Base-by-base conservation (phyloP, 2,329 filamentous ascomycete genomes). In the Xylariaceae sp. region DNA sequence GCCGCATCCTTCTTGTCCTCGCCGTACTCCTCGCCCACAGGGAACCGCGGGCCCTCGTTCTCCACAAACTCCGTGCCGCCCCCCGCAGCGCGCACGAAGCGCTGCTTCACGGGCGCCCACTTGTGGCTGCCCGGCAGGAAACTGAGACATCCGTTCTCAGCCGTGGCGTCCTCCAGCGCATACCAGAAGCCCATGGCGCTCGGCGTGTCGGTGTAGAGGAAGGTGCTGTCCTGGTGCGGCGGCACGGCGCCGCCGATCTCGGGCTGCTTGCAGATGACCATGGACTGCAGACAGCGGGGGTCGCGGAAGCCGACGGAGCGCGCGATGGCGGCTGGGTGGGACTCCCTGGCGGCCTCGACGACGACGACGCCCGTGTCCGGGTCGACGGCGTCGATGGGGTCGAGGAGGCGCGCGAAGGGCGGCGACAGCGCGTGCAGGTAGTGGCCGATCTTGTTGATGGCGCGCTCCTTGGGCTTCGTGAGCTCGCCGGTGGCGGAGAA, bases 221-320 rank as follows among this genome's bases (percentile, higher is more conserved):
- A 99, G 0, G 91, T 92, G 65, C 85, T 90, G 74, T 97, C 93
- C 76, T 96, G 92, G 73, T 99, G 94, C 18, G 91, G 85, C 0
- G 89, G 91, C 49, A 97, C 94, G 1, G 89, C 89, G 18, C 90
- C 93, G 34, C 94, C 94, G 56, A 97, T 97, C 75, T 95, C 90
- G 18, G 94, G 92, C 76, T 97, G 93, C 75, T 99, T 99, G 83
- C 92, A 97, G 68, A 99, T 97, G 34, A 97, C 82, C 94, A 99
- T 99, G 73, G 89, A 94, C 79, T 99, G 94, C 55, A 99, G 79
- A 61, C 82, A 84, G 17, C 88, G 80, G 1, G 92, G 90, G 73
- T 96, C 90, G 3, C 66, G 68, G 77, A 92, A 96, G 2, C 88
- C 88, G 9, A 96, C 79, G 7, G 82, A 81, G 50, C 78, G 77